These are phyloP conservation scores for Penium margaritaceum DNA, from an alignment of 139 green algal genomes.

Conservation along the genomic window DNA sequence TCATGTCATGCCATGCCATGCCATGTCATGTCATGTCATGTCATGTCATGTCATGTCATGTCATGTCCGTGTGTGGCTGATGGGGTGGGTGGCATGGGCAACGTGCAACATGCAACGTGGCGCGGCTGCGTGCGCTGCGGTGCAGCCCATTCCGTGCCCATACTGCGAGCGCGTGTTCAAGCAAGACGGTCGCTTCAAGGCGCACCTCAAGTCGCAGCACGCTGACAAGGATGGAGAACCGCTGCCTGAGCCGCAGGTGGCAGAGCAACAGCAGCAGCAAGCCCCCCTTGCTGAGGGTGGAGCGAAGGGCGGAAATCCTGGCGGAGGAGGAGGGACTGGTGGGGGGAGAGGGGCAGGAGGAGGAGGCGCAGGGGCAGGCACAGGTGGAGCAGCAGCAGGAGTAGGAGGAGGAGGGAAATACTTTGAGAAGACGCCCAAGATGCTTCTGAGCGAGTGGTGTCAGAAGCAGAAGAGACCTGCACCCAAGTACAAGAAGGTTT, in stretches of 20 bases:
- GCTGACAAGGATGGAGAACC: too few relatives aligned
- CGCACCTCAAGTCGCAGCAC: conserved; percentile 49
- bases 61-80: too few relatives aligned
- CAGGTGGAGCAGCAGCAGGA: not conserved
- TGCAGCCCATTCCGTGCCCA: conserved; percentile 43
- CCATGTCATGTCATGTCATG: not conserved
- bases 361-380: too few relatives aligned
- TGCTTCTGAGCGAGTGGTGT: conserved; percentile 45
- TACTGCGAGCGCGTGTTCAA: conserved; percentile 51
- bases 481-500: conserved; percentile 43
- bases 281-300: too few relatives aligned
- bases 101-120: too few relatives aligned
- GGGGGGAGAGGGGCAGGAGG: too few relatives aligned
- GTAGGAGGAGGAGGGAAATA: conserved; percentile 9
- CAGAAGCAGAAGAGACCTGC: conserved; percentile 45
- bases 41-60: not conserved
- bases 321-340: too few relatives aligned
- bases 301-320: too few relatives aligned
- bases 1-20: not conserved
- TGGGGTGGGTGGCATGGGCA: too few relatives aligned
- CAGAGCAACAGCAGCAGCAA: too few relatives aligned
- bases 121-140: too few relatives aligned
- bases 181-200: conserved; percentile 47
- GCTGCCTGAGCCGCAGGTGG: too few relatives aligned
- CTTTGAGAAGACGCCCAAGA: conserved; percentile 44